Percentiles rank a stretch among this genome's conserved stretches.
Conservation (phyloP, 73 alveolate genomes). For the Paramecium sexaurelia region DNA sequence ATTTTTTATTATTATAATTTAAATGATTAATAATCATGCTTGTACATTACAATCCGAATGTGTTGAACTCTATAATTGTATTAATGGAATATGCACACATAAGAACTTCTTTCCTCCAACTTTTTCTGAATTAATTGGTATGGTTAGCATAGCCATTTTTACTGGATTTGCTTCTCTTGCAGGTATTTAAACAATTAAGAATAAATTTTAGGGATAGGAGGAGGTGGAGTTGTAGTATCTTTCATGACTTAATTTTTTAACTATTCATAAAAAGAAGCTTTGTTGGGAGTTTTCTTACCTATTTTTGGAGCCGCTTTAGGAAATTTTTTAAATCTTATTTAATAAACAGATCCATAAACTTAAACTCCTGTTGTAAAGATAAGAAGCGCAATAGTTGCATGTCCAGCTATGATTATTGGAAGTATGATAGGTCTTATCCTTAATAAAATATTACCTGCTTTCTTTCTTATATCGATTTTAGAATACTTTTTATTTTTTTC, state of each 20-base stretch:
- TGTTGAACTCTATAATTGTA: too few relatives aligned
- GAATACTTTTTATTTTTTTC: not conserved
- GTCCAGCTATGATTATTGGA: conserved; percentile 48
- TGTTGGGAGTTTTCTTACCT: conserved; percentile 37
- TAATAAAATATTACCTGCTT: conserved; percentile 22
- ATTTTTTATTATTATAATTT: not conserved
- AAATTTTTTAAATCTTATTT: conserved; percentile 16
- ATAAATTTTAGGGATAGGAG: conserved; percentile 2
- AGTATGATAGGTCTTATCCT: conserved; percentile 15
- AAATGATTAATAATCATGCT: not conserved
- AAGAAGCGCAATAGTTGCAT: conserved; percentile 19
- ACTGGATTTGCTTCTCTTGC: conserved; percentile 52
- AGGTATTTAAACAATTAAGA: not conserved
- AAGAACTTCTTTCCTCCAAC: conserved; percentile 48
- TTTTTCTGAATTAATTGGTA: conserved; percentile 10
- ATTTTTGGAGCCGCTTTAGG: conserved; percentile 56
- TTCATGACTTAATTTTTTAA: conserved; percentile 19
- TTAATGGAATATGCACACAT: conserved; percentile 25
- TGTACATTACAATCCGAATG: too few relatives aligned
- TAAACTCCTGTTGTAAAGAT: conserved; percentile 16
- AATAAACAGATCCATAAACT: conserved; percentile 4
- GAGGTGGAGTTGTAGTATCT: conserved; percentile 44
- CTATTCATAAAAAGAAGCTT: conserved; percentile 36
- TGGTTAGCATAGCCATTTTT: not conserved
- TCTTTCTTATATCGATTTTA: not conserved